Base-by-base conservation (phyloP, 2,329 filamentous ascomycete genomes). In the Leptosphaerulina australis region DNA sequence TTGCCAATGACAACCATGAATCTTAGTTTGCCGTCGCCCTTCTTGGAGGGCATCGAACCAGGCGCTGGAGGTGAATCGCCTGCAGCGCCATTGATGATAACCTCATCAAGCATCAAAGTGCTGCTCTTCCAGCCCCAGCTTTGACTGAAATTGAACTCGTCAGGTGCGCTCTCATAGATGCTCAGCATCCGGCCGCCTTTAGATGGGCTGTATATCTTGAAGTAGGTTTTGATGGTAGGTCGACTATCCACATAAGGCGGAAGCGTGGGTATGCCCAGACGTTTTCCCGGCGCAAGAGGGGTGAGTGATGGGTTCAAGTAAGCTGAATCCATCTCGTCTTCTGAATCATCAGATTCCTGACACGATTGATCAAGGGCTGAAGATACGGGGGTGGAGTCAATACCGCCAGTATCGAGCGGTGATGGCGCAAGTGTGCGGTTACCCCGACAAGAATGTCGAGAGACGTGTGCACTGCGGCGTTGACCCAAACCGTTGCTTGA, bases 111-210 rank as follows among this genome's bases (percentile, higher is more conserved):
- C 72, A 82, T 81, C 55, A 84, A 67, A n/a, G 79, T 82, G 60
- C 77, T 80, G 55, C 80, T 83, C 74, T 83, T 83, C 81, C 81
- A 84, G 0, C 81, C 81, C 81, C 81, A 84, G 55, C 78, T 81
- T 68, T 84, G 82, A 36, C 77, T 80, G 63, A 83, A 83, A 60
- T 83, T 83, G 66, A 84, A 84, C 46, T 75, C 76, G 59, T 83
- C 81, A 1, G 81, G 81, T 4, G 81, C 81, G 35, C 75, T 79
- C 56, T 83, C 81, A 57, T 84, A 84, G n/a, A 84, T 81, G 41
- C 77, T 81, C 26, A 84, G 64, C 74, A 83, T 79, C 11, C 81
- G 69, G 3, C 81, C 82, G n/a, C 80, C 81, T 56, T 82, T 81
- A 17, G 75, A 79, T 0, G 82, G 81, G n/a, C 74, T 78, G 68